Conservation (phyloP, 2,329 filamentous ascomycete species). For the Annulohypoxylon truncatum region DNA sequence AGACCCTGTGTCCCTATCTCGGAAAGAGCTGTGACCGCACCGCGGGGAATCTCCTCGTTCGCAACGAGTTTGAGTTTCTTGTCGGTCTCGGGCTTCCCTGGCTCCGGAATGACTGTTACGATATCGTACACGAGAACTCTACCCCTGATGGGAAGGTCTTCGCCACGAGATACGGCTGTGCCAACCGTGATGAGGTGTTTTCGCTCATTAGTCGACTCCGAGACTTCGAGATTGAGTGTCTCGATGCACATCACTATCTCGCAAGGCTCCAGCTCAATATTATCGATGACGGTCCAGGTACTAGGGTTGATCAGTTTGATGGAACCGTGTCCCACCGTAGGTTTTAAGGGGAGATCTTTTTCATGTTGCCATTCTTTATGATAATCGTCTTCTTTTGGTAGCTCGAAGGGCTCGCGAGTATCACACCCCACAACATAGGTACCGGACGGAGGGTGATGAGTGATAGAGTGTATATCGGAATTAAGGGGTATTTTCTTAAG, state of each 20-base stretch:
- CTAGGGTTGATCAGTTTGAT: conserved; percentile 83
- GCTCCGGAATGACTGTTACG: conserved; percentile 90
- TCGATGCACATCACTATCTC: conserved; percentile 86
- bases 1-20: conserved; percentile 89
- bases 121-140: conserved; percentile 92
- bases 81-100: conserved; percentile 85
- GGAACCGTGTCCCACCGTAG: conserved; percentile 75
- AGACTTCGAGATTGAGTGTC: conserved; percentile 86
- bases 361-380: conserved; percentile 85
- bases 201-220: conserved; percentile 88
- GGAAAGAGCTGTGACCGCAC: conserved; percentile 87
- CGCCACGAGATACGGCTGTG: conserved; percentile 86
- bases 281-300: conserved; percentile 83
- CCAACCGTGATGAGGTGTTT: conserved; percentile 86
- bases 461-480: conserved; percentile 76
- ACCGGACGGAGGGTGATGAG: conserved; percentile 79
- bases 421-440: conserved; percentile 83
- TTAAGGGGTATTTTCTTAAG: conserved; percentile 77
- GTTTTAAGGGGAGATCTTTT: conserved; percentile 70
- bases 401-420: conserved; percentile 75
- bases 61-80: conserved; percentile 86
- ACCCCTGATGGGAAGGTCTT: conserved; percentile 88
- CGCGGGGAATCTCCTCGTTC: conserved; percentile 90
- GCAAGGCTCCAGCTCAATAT: conserved; percentile 75
- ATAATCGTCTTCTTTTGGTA: conserved; percentile 87